These are phyloP conservation scores for Amphibolis antarctica DNA, from an alignment of 106 monocot species.

Conservation along the genomic window DNA sequence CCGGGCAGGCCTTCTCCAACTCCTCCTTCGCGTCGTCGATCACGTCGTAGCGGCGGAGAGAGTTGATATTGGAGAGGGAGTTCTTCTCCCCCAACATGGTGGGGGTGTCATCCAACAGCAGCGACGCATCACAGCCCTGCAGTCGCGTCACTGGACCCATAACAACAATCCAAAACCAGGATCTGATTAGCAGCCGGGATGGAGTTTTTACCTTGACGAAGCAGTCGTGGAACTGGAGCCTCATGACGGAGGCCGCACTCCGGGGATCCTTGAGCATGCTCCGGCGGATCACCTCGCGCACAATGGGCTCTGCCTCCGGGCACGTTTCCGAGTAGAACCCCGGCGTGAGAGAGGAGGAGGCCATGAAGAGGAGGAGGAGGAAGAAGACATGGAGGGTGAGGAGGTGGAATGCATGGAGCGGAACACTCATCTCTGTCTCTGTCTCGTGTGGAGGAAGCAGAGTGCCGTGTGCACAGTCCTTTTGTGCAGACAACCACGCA, in stretches of 20 bases:
- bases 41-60: constrained; percentile 67
- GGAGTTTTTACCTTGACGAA: constrained; percentile 47
- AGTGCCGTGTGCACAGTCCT: too few relatives aligned
- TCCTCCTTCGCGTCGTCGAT: constrained; percentile 70
- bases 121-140: constrained; percentile 77
- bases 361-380: background rate
- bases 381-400: constrained; percentile 16
- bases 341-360: constrained; percentile 10
- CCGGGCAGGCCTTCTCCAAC: constrained; percentile 52
- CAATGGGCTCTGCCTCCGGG: constrained; percentile 47
- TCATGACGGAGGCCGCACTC: constrained; percentile 72
- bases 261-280: constrained; percentile 50
- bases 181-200: too few relatives aligned
- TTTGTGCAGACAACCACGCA: too few relatives aligned
- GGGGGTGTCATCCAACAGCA: constrained; percentile 62
- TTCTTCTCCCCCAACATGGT: constrained; percentile 72
- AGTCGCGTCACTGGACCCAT: background rate
- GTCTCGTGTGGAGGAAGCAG: too few relatives aligned
- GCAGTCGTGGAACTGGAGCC: constrained; percentile 92
- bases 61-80: constrained; percentile 67
- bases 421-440: too few relatives aligned
- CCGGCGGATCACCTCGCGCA: constrained; percentile 30
- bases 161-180: background rate
- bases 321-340: constrained; percentile 66
- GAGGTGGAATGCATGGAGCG: background rate